These are phyloP conservation scores for Claviceps humidiphila DNA, from an alignment of 2,329 filamentous ascomycete species.

Conservation along the genomic window DNA sequence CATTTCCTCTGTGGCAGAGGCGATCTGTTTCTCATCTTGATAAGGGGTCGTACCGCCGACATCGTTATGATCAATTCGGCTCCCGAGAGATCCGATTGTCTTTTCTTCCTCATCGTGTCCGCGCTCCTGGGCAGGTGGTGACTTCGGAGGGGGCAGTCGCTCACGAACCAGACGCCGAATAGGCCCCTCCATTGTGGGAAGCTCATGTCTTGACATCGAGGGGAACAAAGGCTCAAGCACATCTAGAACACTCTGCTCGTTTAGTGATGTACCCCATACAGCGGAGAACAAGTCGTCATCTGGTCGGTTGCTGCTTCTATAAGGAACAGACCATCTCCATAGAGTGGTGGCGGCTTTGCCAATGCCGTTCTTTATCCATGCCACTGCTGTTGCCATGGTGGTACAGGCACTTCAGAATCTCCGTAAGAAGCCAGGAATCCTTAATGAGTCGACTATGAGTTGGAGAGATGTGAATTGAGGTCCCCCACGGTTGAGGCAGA, in stretches of 20 bases:
- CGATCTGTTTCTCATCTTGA: not conserved
- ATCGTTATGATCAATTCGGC: not conserved
- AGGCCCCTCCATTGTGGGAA: constrained; percentile 6
- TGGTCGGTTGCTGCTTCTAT: constrained; percentile 9
- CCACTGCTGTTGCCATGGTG: not conserved
- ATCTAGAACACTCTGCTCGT: not conserved
- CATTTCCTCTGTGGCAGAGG: constrained; percentile 6
- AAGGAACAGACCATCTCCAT: constrained; percentile 11
- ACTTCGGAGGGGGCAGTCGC: not conserved
- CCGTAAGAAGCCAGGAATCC: not conserved
- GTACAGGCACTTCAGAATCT: not conserved
- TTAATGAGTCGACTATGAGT: too few species aligned
- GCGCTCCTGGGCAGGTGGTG: not conserved
- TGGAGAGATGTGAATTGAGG: not conserved
- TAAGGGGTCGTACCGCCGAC: not conserved
- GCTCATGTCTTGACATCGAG: not conserved
- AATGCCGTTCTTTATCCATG: not conserved
- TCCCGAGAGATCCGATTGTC: not conserved
- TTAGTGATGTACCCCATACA: constrained; percentile 5
- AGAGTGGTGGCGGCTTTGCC: not conserved
- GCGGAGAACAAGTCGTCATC: constrained; percentile 7
- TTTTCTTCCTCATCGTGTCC: not conserved
- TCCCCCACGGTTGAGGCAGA: not conserved
- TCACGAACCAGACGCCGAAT: constrained; percentile 7
- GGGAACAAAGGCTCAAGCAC: constrained; percentile 5